Base-by-base conservation (phyloP, 2,329 filamentous ascomycete species). In the Phaeoacremonium minimum region DNA sequence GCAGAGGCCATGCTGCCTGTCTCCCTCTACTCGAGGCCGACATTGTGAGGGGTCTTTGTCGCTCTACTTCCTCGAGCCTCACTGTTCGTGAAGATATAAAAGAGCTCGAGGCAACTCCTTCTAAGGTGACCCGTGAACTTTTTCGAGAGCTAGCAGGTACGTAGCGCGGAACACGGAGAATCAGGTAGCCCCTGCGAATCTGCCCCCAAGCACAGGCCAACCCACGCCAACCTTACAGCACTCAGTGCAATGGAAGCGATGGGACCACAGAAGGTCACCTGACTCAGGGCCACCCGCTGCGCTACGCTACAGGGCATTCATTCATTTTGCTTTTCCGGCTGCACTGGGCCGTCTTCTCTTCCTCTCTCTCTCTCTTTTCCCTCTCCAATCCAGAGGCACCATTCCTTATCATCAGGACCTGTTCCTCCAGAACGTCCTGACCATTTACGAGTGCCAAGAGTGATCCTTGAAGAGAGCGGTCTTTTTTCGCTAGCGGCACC, bases 401-500 rank as follows among this genome's bases (percentile, higher is more conserved):
- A 75, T 78, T 83, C 88, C 90, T 95, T 96, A 96, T 95, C 90
- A 78, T 90, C 87, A 89, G 81, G 77, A 82, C 72, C 76, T 72
- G 71, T 71, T 72, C 63, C 66, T 69, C 79, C 75, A 85, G 74
- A 77, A 81, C 76, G 80, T 83, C 77, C 77, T 87, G 88, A 90
- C 81, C 90, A 95, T 95, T 93, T 75, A 65, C 80, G 66, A 69
- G 80, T 93, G 90, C 87, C 87, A 61, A 95, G 86, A 95, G 60
- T 61, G 69, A 66, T 56, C 51, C 57, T 60, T 58, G 45, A 67
- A 82, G 85, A 87, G 85, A n/a, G n/a, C n/a, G n/a, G 35, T 84
- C 85, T 86, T 87, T 89, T 89, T 95, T 89, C 90, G 90, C 90
- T 96, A 96, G 86, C 89, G 80, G 86, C 83, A 83, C 86, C 87